These are phyloP conservation scores for Tuber microsphaerosporum DNA, from an alignment of 495 filamentous ascomycete species.

Conservation along the genomic window DNA sequence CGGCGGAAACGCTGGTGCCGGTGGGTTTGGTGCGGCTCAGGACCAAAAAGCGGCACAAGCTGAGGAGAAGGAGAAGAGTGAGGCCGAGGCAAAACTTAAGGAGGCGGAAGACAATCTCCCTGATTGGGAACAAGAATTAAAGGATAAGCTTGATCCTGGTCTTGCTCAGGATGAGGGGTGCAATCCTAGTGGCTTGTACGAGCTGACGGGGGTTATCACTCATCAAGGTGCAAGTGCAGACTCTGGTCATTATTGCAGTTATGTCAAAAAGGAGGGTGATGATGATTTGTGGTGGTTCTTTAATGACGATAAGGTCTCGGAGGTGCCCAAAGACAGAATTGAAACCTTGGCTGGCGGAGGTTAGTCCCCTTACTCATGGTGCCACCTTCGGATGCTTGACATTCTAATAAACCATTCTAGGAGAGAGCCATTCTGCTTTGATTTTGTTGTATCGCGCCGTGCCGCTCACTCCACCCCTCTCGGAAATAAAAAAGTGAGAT, in stretches of 20 bases:
- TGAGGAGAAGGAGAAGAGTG: conserved; percentile 43
- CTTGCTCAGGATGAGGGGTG: conserved; percentile 68
- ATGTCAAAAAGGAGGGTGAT: conserved; percentile 85
- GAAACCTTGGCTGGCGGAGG: conserved; percentile 83
- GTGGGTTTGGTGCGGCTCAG: conserved; percentile 36
- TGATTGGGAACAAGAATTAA: conserved; percentile 45
- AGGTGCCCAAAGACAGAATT: conserved; percentile 87
- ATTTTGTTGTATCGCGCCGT: conserved; percentile 90
- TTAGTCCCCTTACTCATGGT: conserved; percentile 42
- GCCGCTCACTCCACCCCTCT: conserved; percentile 42
- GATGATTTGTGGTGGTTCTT: conserved; percentile 98
- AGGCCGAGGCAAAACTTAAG: conserved; percentile 48
- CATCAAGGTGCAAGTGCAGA: conserved; percentile 95
- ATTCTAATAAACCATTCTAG: conserved; percentile 42
- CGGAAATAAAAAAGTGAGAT: conserved; percentile 2
- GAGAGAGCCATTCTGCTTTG: conserved; percentile 87
- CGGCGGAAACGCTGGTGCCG: conserved; percentile 38
- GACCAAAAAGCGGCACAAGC: conserved; percentile 32
- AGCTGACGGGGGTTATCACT: conserved; percentile 89
- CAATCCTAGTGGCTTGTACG: conserved; percentile 89
- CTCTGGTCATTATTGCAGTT: conserved; percentile 95
- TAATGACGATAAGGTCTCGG: conserved; percentile 94
- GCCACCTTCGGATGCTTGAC: neutral
- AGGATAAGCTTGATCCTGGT: conserved; percentile 54
- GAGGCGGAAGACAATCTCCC: conserved; percentile 49